Evolutionary conservation across 2,329 filamentous ascomycete species (phyloP), one percentile per base, ranked within the genome.

Genomic region (Phyllosticta citrichinensis): DNA sequence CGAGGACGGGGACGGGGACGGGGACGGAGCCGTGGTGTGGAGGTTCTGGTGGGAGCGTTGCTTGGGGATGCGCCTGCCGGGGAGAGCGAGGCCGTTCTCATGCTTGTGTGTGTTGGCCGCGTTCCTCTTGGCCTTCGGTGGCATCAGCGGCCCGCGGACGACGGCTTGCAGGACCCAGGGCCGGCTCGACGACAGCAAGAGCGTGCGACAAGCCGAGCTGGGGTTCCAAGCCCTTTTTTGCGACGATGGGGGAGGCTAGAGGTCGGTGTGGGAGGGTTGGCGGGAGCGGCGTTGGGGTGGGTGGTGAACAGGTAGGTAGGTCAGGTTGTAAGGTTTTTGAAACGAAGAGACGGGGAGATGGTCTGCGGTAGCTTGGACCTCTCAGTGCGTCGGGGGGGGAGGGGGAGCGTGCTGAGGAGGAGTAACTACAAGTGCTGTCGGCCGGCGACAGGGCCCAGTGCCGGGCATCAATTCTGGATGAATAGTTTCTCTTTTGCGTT

Each of bases 81-180:
- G 85, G 70, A 86, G 86, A 81, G 91, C 87, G 74, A 91, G 81
- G 71, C 90, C 91, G 87, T 89, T 91, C 78, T 96, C 91, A 78
- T 95, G 88, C 75, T 78, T 75, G 70, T 77, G 76, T 72, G 74
- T 71, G 71, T 77, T 76, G 70, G 76, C 71, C 67, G 68, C 67
- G 72, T 73, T 73, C 68, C 69, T 72, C 69, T 75, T 77, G 69
- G 69, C 70, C 72, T 76, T 77, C 66, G 75, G 74, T 76, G 78
- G 78, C 78, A 80, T 80, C 70, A 75, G 71, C 68, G 66, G 63
- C 64, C 64, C 68, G 67, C 66, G 65, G 56, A 40, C 63, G 65
- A 68, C 66, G 66, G 67, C 70, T 66, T 68, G 33, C 60, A 70
- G 66, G 70, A 68, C 67, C 71, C 71, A 70, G 67, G 67, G 67